phyloP scores from a whole-genome alignment of 202 grass and related monocot genomes.

The Zizania palustris region DNA sequence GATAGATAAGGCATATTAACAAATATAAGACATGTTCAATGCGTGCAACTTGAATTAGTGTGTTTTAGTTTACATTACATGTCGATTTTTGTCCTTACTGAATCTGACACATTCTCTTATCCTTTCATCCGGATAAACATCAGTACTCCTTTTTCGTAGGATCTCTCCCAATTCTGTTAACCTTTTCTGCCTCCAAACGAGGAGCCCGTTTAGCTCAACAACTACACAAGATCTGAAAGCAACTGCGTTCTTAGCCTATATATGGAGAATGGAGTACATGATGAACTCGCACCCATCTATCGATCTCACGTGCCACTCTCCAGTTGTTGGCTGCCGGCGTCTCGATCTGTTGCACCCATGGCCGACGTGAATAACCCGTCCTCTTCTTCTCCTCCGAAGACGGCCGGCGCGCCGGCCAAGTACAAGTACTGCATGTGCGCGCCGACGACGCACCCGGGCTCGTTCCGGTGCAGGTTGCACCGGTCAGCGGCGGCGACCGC shows the following conservation, averaged over 20 bases:
- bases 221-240: neutral
- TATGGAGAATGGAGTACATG: neutral
- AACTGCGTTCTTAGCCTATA: neutral
- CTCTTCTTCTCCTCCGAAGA: slow-evolving; percentile 21
- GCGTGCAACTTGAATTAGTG: neutral
- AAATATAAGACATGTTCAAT: neutral
- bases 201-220: slow-evolving; percentile 21
- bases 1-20: too few relatives aligned
- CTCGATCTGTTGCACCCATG: neutral
- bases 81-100: slow-evolving; percentile 2
- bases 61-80: too few relatives aligned
- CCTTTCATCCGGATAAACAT: slow-evolving; percentile 20
- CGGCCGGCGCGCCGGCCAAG: neutral
- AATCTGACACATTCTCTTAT: neutral
- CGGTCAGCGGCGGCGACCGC: slow-evolving; percentile 7
- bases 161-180: neutral
- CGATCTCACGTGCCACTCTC: too few relatives aligned
- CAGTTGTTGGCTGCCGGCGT: too few relatives aligned
- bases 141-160: slow-evolving; percentile 31
- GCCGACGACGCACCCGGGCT: slow-evolving; percentile 60
- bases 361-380: slow-evolving; percentile 10
- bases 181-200: slow-evolving; percentile 25
- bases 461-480: slow-evolving; percentile 67
- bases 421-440: slow-evolving; percentile 60
- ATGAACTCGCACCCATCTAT: too few relatives aligned